These are phyloP conservation scores for Lichtheimia ramosa DNA, from an alignment of 371 early-diverging fungal species.

Conservation along the genomic window DNA sequence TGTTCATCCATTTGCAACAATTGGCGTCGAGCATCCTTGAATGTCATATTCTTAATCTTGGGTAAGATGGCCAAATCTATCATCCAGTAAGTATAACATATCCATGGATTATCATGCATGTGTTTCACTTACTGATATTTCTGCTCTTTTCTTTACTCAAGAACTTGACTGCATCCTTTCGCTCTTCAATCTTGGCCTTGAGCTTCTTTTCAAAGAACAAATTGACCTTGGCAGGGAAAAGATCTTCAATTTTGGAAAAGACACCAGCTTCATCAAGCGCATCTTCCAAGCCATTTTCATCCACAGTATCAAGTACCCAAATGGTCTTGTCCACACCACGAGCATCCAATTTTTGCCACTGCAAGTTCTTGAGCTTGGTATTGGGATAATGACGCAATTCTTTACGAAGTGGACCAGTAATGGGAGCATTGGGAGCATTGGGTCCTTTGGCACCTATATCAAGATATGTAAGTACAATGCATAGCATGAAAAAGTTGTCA, in stretches of 20 bases:
- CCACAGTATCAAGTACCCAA: slow-evolving; percentile 20
- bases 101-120: too few species aligned
- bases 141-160: slow-evolving; percentile 38
- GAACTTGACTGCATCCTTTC: slow-evolving; percentile 30
- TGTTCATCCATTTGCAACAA: slow-evolving; percentile 29
- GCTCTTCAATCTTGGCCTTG: slow-evolving; percentile 15
- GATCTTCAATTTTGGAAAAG: slow-evolving; percentile 20
- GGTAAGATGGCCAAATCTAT: slow-evolving; percentile 27
- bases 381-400: slow-evolving; percentile 26
- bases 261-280: slow-evolving; percentile 21
- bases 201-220: slow-evolving; percentile 24
- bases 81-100: background rate
- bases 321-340: slow-evolving; percentile 24
- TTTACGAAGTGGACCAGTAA: slow-evolving; percentile 22
- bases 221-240: slow-evolving; percentile 33
- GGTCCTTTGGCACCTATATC: slow-evolving; percentile 6
- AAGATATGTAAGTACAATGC: background rate
- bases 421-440: slow-evolving; percentile 10
- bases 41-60: slow-evolving; percentile 16
- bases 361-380: slow-evolving; percentile 30
- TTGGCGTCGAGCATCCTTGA: slow-evolving; percentile 17
- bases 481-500: background rate
- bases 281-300: slow-evolving; percentile 27
- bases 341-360: slow-evolving; percentile 37
- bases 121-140: slow-evolving; percentile 32